Conservation (phyloP, 208 protist genomes). For the Crithidia sp. region DNA sequence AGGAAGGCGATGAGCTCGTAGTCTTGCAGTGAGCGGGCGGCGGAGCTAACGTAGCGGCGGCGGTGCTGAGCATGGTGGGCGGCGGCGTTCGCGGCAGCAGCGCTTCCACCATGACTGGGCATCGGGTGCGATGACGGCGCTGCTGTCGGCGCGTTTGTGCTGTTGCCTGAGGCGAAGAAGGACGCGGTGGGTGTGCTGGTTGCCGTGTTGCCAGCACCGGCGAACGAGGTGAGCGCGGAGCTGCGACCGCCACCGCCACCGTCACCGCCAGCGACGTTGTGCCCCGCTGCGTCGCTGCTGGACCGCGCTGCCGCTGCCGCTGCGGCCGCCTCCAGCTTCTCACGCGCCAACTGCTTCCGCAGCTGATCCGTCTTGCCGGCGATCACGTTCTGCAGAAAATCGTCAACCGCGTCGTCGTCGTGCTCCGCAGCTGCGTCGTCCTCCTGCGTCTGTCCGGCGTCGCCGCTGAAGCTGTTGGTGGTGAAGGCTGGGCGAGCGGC, state of each 20-base stretch:
- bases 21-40: conserved; percentile 78
- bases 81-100: background rate
- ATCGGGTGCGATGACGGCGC: background rate
- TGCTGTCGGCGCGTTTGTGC: background rate
- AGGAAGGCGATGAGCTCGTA: conserved; percentile 89
- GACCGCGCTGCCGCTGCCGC: conserved; percentile 18
- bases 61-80: background rate
- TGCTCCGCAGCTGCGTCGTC: conserved; percentile 42
- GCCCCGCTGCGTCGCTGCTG: background rate
- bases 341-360: conserved; percentile 51
- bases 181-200: background rate
- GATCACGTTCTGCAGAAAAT: conserved; percentile 77
- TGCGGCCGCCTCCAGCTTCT: conserved; percentile 43
- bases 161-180: background rate
- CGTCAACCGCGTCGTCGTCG: conserved; percentile 45
- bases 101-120: no score
- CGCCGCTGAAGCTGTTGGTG: background rate
- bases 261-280: background rate
- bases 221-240: background rate
- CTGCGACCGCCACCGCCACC: background rate
- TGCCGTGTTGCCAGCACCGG: background rate
- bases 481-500: background rate
- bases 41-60: conserved; percentile 49
- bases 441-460: background rate
- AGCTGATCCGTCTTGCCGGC: conserved; percentile 66